Evolutionary conservation across 108 stramenopile species (phyloP).

Genomic region (Mediolabrus comicus): DNA sequence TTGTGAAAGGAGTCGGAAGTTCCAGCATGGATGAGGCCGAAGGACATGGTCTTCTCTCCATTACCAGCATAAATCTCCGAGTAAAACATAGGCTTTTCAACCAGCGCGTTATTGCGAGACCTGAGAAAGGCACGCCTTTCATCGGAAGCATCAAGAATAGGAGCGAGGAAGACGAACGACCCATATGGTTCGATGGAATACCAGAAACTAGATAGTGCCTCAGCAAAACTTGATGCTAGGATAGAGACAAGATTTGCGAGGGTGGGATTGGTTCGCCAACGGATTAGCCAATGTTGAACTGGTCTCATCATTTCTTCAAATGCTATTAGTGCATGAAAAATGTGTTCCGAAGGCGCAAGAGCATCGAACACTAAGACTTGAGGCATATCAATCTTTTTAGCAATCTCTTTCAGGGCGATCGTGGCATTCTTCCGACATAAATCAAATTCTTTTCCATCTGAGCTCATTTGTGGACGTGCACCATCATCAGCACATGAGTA

Average conservation of each 20-base stretch:
- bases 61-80: conserved; percentile 40
- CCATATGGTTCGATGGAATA: too few species aligned
- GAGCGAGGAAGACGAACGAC: conserved; percentile 32
- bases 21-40: conserved; percentile 40
- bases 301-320: too few species aligned
- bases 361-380: conserved; percentile 31
- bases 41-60: conserved; percentile 45
- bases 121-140: conserved; percentile 27
- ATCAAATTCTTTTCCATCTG: conserved; percentile 7
- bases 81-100: conserved; percentile 29
- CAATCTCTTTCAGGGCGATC: conserved; percentile 23
- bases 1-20: conserved; percentile 23
- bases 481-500: conserved; percentile 26
- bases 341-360: conserved; percentile 21
- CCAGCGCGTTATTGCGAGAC: conserved; percentile 27
- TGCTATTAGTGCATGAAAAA: too few species aligned
- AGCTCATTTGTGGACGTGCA: conserved; percentile 16
- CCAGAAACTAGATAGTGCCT: too few species aligned
- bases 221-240: too few species aligned
- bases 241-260: too few species aligned
- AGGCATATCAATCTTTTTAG: conserved; percentile 9
- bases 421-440: conserved; percentile 30
- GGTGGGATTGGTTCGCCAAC: conserved; percentile 21
- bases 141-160: conserved; percentile 31
- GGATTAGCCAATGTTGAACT: conserved; percentile 33